Conservation (phyloP, 2,329 filamentous ascomycete species). For the Teratosphaeria pseudoeucalypti region DNA sequence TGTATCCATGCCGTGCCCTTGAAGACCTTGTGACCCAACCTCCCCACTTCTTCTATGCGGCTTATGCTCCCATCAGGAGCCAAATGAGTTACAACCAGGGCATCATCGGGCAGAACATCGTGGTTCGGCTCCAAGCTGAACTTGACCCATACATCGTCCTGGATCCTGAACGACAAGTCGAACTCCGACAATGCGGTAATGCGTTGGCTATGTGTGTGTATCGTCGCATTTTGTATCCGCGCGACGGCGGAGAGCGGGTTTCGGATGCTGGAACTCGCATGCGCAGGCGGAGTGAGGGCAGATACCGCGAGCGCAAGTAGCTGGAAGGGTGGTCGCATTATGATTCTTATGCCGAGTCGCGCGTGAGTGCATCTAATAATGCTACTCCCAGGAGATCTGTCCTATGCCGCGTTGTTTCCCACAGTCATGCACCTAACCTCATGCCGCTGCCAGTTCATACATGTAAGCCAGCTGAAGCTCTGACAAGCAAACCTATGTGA, state of each 20-base stretch:
- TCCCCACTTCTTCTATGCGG: conserved; percentile 57
- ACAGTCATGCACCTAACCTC: neutral
- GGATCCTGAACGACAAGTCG: conserved; percentile 69
- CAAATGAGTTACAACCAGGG: conserved; percentile 58
- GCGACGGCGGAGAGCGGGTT: conserved; percentile 68
- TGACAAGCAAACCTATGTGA: neutral
- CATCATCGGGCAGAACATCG: conserved; percentile 70
- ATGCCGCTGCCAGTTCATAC: neutral
- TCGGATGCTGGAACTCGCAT: conserved; percentile 51
- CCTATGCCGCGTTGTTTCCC: neutral
- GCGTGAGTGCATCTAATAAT: neutral
- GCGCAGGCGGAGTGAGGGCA: conserved; percentile 1
- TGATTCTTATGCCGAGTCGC: neutral
- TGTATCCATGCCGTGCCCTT: conserved; percentile 68
- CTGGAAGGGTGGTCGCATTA: conserved; percentile 4
- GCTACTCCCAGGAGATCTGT: neutral
- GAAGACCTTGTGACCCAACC: conserved; percentile 70
- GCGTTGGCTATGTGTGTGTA: conserved; percentile 68
- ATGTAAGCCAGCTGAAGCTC: neutral
- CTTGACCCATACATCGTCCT: conserved; percentile 58
- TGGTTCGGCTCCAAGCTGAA: conserved; percentile 81
- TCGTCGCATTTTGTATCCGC: conserved; percentile 60
- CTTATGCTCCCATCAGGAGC: conserved; percentile 59
- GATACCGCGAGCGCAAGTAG: conserved; percentile 6
- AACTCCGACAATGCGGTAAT: conserved; percentile 75